Conservation (phyloP, 1,139 yeast species). For the Candida gigantensis region DNA sequence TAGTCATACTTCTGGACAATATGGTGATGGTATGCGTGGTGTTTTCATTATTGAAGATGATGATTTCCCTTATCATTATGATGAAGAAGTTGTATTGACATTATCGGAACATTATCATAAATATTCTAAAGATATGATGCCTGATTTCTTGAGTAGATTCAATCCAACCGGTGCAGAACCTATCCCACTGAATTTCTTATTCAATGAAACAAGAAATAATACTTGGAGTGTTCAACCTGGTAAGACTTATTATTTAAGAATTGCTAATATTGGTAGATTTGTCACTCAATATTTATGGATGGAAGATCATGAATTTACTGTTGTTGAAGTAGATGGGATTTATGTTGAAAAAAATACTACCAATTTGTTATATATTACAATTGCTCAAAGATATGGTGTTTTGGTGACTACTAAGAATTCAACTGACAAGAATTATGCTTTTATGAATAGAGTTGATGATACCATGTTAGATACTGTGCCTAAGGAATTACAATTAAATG, state of each 20-base stretch:
- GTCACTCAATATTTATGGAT: constrained; percentile 69
- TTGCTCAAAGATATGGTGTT: constrained; percentile 72
- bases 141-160: constrained; percentile 55
- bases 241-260: constrained; percentile 62
- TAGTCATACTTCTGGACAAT: constrained; percentile 76
- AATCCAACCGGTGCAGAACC: constrained; percentile 88
- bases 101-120: constrained; percentile 66
- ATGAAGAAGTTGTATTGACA: constrained; percentile 59
- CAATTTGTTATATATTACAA: constrained; percentile 61
- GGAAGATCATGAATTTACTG: constrained; percentile 66
- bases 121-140: constrained; percentile 43
- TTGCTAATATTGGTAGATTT: constrained; percentile 68
- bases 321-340: constrained; percentile 76
- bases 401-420: constrained; percentile 54
- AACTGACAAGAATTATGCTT: constrained; percentile 53
- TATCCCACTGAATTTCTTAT: constrained; percentile 63
- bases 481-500: constrained; percentile 50
- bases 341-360: constrained; percentile 59
- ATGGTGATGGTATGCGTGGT: constrained; percentile 79
- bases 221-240: constrained; percentile 60
- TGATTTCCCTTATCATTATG: constrained; percentile 57
- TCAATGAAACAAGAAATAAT: constrained; percentile 63
- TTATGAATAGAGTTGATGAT: constrained; percentile 62
- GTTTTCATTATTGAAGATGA: constrained; percentile 66
- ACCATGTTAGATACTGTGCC: constrained; percentile 69